Base-by-base conservation (phyloP, 805 yeast genomes). In the Suhomyces sp. region DNA sequence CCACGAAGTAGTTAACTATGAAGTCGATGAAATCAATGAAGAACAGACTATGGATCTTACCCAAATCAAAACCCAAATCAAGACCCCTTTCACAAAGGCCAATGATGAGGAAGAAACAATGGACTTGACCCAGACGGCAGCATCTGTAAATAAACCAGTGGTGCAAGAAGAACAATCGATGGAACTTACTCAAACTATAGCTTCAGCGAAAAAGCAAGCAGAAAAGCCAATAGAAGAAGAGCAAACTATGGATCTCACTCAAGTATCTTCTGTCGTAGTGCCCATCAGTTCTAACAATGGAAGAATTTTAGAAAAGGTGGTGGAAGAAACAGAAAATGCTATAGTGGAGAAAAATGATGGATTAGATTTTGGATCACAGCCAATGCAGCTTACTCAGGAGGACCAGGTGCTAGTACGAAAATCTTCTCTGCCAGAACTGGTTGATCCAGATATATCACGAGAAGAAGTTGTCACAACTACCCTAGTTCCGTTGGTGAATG, bases 401-500 rank as follows among this genome's bases (percentile, higher is more conserved):
- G 27, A 36, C 13, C 23, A 17, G 24, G 36, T 46, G 15, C 22
- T 50, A 27, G 49, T 50, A 10, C 27, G 17, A 2, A 22, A 23
- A 17, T 35, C 31, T 10, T n/a, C 42, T 19, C 42, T 38, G 42
- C 42, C 42, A 38, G 24, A 13, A 5, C 42, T 38, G 42, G 23
- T 19, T n/a, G 49, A 38, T 22, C 26, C 47, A 19, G 22, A 42
- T 2, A 24, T 44, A 17, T 44, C 47, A 4, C 27, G 38, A 27
- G 23, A 42, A 49, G 45, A 26, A 27, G 44, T 51, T 27, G 54
- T 56, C 29, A 55, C 55, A 15, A 68, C 72, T 0, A 61, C 67
- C 1, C 63, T 54, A n/a, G 62, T 70, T 6, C 74, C 76, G 6
- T 60, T 70, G 40, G 65, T 69, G 3, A 45, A 42, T 13, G 47